Base-by-base conservation (phyloP, 371 early-diverging fungal species). In the Dichotomocladium elegans region DNA sequence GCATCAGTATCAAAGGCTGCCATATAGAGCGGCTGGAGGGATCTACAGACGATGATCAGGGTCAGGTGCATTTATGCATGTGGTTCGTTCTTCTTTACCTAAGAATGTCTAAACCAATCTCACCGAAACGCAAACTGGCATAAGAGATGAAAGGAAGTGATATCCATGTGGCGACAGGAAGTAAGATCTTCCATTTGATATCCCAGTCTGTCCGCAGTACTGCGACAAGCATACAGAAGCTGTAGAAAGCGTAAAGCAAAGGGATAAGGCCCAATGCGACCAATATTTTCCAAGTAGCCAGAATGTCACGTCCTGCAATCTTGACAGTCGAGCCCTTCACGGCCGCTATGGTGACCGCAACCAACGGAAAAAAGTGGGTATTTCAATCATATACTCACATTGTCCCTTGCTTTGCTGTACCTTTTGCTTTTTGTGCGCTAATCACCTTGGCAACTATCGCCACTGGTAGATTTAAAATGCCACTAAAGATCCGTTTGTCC, bases 201-300 rank as follows among this genome's bases (percentile, higher is more conserved):
- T 57, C 31, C 51, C 47, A 51, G 25, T 55, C 55, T 10, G 65
- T 66, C 30, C 60, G 66, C 17, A 72, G 41, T 17, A 68, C 59
- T 15, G 58, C 44, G 30, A 70, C 46, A 24, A 82, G 66, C n/a
- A 74, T 66, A 10, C 79, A 29, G 12, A 79, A 61, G n/a, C 83
- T 63, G 52, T 92, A 92, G 4, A 83, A 70, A 9, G 77, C 60
- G 50, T 88, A 91, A 17, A 90, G 64, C 2, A 79, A 53, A 11
- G 95, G 94, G 31, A 85, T 68, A 25, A 91, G 66, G 14, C 78
- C 86, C 28, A 91, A 56, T 17, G 86, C 85, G 22, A 88, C 85
- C 17, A 92, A 63, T 2, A 94, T 70, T 63, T 95, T 94, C 96
- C 95, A 95, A 5, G 95, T 93, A 2, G 92, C 90, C 12, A 95